Conservation (phyloP, 2,329 filamentous ascomycete genomes). For the Simplicillium aogashimaense region DNA sequence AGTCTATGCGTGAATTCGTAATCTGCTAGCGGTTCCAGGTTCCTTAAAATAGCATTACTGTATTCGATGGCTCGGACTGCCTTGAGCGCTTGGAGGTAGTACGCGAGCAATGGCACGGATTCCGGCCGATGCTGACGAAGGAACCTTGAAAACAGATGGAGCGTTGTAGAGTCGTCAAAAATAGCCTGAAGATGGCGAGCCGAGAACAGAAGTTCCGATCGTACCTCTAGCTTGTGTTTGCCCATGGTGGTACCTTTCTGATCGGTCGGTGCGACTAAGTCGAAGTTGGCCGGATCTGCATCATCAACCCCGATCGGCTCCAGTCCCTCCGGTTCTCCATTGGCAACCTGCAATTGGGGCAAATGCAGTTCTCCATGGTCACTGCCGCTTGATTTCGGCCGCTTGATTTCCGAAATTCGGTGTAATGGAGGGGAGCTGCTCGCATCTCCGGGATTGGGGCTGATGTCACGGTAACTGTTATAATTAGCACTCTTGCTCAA, state of each 20-base stretch:
- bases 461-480: too few relatives aligned
- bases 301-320: conserved; percentile 25
- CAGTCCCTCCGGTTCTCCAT: conserved; percentile 15
- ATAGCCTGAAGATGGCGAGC: conserved; percentile 54
- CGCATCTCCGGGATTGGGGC: too few relatives aligned
- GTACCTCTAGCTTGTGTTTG: conserved; percentile 45
- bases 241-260: neutral
- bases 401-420: too few relatives aligned
- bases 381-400: too few relatives aligned
- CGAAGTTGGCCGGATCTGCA: conserved; percentile 25
- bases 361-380: too few relatives aligned
- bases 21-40: conserved; percentile 5
- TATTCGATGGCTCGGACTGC: conserved; percentile 62
- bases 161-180: conserved; percentile 51
- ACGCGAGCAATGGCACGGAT: conserved; percentile 56
- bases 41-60: conserved; percentile 42
- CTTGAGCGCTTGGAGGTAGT: conserved; percentile 64
- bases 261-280: conserved; percentile 17
- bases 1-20: conserved; percentile 8
- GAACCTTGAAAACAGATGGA: conserved; percentile 59
- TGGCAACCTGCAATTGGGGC: conserved; percentile 7
- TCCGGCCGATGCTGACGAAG: conserved; percentile 47
- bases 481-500: too few relatives aligned
- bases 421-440: too few relatives aligned
- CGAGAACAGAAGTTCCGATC: conserved; percentile 57